Evolutionary conservation across 1,284 basidiomycete genomes (phyloP), one percentile per base, ranked within the genome.

Genomic region (Cutaneotrichosporon sp.): DNA sequence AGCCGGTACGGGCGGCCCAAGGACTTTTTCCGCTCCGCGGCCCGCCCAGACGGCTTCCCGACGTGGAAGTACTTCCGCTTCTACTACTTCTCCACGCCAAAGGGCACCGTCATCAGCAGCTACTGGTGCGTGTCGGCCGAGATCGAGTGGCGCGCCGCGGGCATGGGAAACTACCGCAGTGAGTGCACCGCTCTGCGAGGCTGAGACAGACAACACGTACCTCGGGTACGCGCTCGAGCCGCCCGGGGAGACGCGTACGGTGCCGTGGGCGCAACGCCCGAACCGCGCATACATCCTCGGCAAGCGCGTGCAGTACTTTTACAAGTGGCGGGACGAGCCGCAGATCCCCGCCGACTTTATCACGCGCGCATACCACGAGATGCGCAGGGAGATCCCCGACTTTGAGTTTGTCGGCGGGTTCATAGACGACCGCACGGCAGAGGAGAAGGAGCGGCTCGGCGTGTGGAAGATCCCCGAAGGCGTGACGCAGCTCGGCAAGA

Each of bases 11-110:
- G 36, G 13, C 22, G 25, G 5, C 54, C 54, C 2, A 31, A 54
- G 3, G 36, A 62, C 42, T 56, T 55, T 16, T 31, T 54, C 42
- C 69, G 69, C 49, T 60, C 51, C 6, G 24, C 25, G 8, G 31
- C 62, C 10, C 53, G 55, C 10, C 57, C 43, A 5, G 60, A 67
- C 45, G 69, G 69, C n/a, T 61, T 71, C 43, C 69, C 69, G 1
- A 67, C 69, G 2, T 71, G 69, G 69, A 69, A 71, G 69, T 62
- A 61, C 59, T 70, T 70, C 59, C 33, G 55, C 14, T 64, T 65
- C 51, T 63, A 61, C 54, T 70, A 70, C 61, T 68, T 62, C 49
- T 65, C 69, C 7, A 65, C 51, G 24, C 33, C 49, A 13, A 56
- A 58, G 11, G 34, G 51, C 8, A 64, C 60, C 7, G 51, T 63